A percentile compares a stretch with the other conserved stretches of the same genome.
These are phyloP conservation scores for Pseudogymnoascus sp. DNA, from an alignment of 2,329 filamentous ascomycete species.

Conservation along the genomic window DNA sequence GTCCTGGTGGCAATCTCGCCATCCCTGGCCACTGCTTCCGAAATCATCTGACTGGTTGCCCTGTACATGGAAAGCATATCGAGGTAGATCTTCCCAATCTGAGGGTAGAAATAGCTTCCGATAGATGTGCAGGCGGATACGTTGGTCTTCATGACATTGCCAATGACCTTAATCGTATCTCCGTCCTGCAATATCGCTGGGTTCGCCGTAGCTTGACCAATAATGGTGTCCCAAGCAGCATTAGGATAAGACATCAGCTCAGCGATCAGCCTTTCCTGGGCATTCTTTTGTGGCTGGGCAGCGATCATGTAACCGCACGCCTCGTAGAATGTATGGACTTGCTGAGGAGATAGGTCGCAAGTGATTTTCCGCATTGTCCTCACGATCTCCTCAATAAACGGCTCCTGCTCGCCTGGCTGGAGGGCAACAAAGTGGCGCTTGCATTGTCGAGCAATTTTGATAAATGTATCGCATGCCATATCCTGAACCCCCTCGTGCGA, in stretches of 20 bases:
- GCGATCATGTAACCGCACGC: constrained; percentile 99
- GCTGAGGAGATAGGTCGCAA: constrained; percentile 86
- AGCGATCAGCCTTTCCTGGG: constrained; percentile 82
- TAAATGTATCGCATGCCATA: constrained; percentile 99
- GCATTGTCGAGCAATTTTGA: constrained; percentile 98
- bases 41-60: constrained; percentile 92
- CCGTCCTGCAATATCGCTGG: constrained; percentile 80
- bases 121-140: constrained; percentile 97
- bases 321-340: constrained; percentile 98
- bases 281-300: constrained; percentile 87
- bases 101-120: constrained; percentile 93
- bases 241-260: constrained; percentile 95
- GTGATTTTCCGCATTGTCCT: constrained; percentile 94
- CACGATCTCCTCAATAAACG: constrained; percentile 98
- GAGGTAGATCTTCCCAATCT: constrained; percentile 94
- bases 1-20: constrained; percentile 94
- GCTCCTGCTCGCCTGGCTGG: constrained; percentile 87
- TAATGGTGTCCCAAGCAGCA: constrained; percentile 90
- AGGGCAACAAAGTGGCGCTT: constrained; percentile 94
- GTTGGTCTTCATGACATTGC: constrained; percentile 99
- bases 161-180: constrained; percentile 96
- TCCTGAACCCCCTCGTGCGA: constrained; percentile 98
- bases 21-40: constrained; percentile 78
- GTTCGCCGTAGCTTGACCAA: constrained; percentile 75
- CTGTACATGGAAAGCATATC: constrained; percentile 99